Evolutionary conservation across 2,329 filamentous ascomycete species (phyloP).

Genomic region (Trichophyton verrucosum): DNA sequence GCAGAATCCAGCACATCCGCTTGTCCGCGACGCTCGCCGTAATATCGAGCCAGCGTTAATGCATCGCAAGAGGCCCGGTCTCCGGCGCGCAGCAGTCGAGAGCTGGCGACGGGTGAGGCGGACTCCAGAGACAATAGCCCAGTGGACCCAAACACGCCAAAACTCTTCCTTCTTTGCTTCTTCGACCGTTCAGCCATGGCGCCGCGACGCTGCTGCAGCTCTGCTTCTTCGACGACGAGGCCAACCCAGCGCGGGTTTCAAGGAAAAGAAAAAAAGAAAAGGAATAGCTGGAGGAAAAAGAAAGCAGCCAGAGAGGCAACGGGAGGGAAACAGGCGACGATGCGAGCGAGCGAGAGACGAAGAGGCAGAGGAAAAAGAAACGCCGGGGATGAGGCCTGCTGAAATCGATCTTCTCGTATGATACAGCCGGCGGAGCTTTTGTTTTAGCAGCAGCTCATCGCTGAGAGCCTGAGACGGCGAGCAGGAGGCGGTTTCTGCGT

Average conservation of each 20-base stretch:
- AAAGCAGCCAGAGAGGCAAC: background rate
- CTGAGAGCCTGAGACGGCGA: no score
- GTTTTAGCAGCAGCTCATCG: no score
- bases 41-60: background rate
- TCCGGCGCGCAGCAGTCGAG: background rate
- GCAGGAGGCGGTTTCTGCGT: no score
- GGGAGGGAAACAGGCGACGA: background rate
- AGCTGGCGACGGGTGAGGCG: background rate
- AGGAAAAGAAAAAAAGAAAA: no score
- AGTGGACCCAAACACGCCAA: constrained; percentile 21
- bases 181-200: constrained; percentile 16
- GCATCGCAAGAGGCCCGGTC: background rate
- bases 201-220: background rate
- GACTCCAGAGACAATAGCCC: constrained; percentile 6
- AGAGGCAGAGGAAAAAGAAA: background rate
- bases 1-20: background rate
- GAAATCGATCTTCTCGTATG: background rate
- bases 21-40: background rate
- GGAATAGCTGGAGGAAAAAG: background rate
- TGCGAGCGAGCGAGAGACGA: background rate
- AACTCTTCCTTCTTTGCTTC: constrained; percentile 21
- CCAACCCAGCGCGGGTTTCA: background rate
- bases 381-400: background rate
- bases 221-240: constrained; percentile 3
- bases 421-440: no score